Percentiles rank a stretch among this genome's conserved stretches.
Evolutionary conservation across 805 yeast species (phyloP).

Genomic region (Myxozyma neotropica): DNA sequence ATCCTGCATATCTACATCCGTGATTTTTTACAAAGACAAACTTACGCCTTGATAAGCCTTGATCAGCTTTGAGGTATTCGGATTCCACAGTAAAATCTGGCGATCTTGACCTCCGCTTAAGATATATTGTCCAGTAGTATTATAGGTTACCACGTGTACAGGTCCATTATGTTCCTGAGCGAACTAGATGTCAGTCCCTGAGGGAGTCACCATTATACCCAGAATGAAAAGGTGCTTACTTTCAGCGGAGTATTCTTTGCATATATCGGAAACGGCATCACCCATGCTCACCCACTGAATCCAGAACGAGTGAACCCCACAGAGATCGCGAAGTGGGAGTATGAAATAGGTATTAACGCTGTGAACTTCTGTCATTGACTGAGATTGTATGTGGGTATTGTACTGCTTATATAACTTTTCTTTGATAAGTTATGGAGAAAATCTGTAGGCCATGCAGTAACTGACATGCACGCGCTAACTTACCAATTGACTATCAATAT

Average conservation of each 20-base stretch:
- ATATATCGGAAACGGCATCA: conserved; percentile 20
- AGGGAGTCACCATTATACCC: too few species aligned
- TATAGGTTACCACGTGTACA: conserved; percentile 38
- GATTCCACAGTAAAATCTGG: conserved; percentile 38
- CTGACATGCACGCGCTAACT: too few species aligned
- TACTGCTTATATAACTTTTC: too few species aligned
- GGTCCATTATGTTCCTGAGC: conserved; percentile 31
- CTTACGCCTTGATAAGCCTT: conserved; percentile 30
- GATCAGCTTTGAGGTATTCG: conserved; percentile 33
- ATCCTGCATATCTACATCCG: background rate
- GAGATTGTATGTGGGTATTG: too few species aligned
- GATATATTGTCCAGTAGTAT: conserved; percentile 38
- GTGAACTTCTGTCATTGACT: too few species aligned
- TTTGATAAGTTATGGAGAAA: too few species aligned
- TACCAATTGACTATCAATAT: too few species aligned
- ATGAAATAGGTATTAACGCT: background rate
- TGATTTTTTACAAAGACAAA: background rate
- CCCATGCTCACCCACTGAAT: background rate
- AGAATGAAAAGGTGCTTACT: background rate
- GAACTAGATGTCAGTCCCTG: background rate
- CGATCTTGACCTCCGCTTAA: conserved; percentile 42
- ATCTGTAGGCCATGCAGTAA: too few species aligned
- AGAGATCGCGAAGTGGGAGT: background rate
- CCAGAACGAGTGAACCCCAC: too few species aligned
- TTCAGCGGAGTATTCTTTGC: conserved; percentile 6